Conservation (phyloP, 2,329 filamentous ascomycete species). For the Epicoccum sorghinum region DNA sequence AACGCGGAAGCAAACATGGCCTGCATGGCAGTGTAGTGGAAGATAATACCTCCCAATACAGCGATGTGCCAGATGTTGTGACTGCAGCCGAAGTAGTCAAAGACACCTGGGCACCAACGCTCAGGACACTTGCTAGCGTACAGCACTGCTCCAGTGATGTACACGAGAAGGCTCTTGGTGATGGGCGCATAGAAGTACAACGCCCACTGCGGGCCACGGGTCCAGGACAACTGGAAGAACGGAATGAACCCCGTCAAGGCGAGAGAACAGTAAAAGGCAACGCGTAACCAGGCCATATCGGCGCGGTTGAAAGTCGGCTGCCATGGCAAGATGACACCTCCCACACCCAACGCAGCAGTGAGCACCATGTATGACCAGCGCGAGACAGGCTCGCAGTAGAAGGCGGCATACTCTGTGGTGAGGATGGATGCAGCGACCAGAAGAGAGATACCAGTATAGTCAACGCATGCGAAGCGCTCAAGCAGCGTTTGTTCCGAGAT, state of each 20-base stretch:
- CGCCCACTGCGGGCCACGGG: slow-evolving; percentile 80
- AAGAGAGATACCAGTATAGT: slow-evolving; percentile 96
- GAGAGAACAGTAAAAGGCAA: slow-evolving; percentile 88
- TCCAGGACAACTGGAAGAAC: slow-evolving; percentile 79
- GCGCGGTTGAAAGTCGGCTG: slow-evolving; percentile 90
- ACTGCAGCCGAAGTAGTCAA: slow-evolving; percentile 93
- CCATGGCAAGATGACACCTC: slow-evolving; percentile 92
- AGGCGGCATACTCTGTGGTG: slow-evolving; percentile 97
- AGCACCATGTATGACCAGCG: slow-evolving; percentile 84
- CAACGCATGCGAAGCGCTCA: slow-evolving; percentile 95
- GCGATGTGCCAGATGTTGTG: slow-evolving; percentile 98
- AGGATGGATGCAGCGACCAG: slow-evolving; percentile 96
- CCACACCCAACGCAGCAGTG: slow-evolving; percentile 80
- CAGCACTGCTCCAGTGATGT: slow-evolving; percentile 80
- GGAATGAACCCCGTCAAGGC: slow-evolving; percentile 89
- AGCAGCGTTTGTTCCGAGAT: slow-evolving; percentile 89
- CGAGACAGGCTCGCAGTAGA: slow-evolving; percentile 92
- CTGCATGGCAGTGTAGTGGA: slow-evolving; percentile 96
- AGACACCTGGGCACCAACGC: slow-evolving; percentile 88
- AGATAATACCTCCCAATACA: slow-evolving; percentile 93
- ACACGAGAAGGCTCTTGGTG: slow-evolving; percentile 83
- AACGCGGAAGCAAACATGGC: slow-evolving; percentile 76
- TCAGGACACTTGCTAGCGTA: slow-evolving; percentile 95
- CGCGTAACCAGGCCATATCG: slow-evolving; percentile 92
- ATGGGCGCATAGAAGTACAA: slow-evolving; percentile 88